phyloP scores from a whole-genome alignment of 805 yeast genomes.

The Henningerozyma blattae region DNA sequence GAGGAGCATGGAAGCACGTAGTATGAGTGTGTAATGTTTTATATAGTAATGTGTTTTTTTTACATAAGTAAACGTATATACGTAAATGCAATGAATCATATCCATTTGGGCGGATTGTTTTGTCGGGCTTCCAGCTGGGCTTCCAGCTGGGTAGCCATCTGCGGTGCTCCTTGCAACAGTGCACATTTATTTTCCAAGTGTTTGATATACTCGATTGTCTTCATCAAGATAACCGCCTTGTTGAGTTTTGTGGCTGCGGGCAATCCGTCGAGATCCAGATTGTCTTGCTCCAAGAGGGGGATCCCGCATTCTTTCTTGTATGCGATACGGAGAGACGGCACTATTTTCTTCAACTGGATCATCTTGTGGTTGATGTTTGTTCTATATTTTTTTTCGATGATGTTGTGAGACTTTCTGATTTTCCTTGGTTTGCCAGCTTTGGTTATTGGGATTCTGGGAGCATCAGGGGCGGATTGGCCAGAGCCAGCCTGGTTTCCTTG shows the following conservation, averaged over 20 bases:
- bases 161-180: not conserved
- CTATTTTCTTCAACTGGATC: constrained; percentile 48
- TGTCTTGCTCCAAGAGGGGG: constrained; percentile 46
- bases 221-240: constrained; percentile 64
- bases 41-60: not conserved
- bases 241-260: constrained; percentile 67
- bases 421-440: constrained; percentile 20
- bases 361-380: constrained; percentile 63
- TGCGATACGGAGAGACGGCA: constrained; percentile 45
- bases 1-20: not conserved
- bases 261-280: constrained; percentile 52
- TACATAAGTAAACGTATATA: not conserved
- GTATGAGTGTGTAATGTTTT: not conserved
- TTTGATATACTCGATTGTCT: constrained; percentile 67
- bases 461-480: too few species aligned
- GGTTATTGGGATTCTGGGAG: too few species aligned
- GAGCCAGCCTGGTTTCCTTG: too few species aligned
- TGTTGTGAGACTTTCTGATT: constrained; percentile 53
- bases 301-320: constrained; percentile 34
- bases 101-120: constrained; percentile 5
- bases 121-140: constrained; percentile 28
- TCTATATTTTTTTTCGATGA: constrained; percentile 62
- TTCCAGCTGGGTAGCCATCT: constrained; percentile 29
- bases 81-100: not conserved
- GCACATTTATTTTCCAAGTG: constrained; percentile 58